phyloP scores from a whole-genome alignment of 2,329 filamentous ascomycete genomes.

The Penicillium sp. region DNA sequence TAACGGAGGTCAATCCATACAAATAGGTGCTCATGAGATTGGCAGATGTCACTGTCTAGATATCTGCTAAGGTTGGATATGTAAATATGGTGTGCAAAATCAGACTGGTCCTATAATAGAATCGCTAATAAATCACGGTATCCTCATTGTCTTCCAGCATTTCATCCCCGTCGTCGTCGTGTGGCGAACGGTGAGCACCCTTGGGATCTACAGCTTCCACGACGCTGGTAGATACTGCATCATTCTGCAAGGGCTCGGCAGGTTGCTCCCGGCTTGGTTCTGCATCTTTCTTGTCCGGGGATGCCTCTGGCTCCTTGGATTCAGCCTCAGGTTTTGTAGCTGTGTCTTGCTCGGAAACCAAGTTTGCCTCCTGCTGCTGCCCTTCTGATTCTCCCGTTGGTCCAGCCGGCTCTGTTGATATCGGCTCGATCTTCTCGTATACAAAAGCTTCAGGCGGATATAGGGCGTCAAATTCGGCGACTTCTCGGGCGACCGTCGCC shows the following conservation, averaged over 20 bases:
- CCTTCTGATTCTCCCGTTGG: conserved; percentile 26
- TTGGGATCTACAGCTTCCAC: conserved; percentile 38
- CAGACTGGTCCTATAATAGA: not conserved
- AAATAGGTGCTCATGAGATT: not conserved
- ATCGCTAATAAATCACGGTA: conserved; percentile 76
- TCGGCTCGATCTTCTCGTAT: conserved; percentile 18
- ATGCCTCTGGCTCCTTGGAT: conserved; percentile 39
- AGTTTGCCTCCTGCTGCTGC: conserved; percentile 19
- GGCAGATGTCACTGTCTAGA: not conserved
- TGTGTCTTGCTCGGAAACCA: conserved; percentile 30
- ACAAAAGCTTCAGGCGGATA: conserved; percentile 39
- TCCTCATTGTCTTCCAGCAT: conserved; percentile 86
- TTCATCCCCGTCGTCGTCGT: conserved; percentile 71
- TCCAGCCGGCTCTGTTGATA: conserved; percentile 22
- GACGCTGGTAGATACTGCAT: conserved; percentile 34
- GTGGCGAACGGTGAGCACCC: conserved; percentile 39
- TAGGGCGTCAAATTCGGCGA: conserved; percentile 61
- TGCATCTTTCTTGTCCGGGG: conserved; percentile 34
- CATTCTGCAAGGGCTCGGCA: conserved; percentile 16
- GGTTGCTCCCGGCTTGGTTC: conserved; percentile 24
- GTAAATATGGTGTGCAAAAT: not conserved
- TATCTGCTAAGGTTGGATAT: too few species aligned
- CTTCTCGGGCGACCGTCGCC: conserved; percentile 64
- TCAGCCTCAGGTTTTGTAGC: conserved; percentile 19
- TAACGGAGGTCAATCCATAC: not conserved